phyloP scores from a whole-genome alignment of 2,329 filamentous ascomycete species.

The Ilyonectria robusta region DNA sequence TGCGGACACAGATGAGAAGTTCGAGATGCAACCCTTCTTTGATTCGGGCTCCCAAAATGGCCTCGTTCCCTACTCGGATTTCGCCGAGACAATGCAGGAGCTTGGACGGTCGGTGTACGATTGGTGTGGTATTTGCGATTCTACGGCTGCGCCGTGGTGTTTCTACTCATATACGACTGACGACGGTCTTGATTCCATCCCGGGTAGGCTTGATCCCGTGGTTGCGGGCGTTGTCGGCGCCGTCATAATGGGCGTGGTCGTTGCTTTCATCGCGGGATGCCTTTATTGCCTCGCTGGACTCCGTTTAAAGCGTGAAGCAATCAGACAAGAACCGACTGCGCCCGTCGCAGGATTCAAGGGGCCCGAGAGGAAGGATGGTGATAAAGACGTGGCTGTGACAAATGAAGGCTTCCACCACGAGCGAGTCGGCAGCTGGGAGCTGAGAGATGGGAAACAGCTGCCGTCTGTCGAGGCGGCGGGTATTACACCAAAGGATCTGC shows the following conservation, averaged over 20 bases:
- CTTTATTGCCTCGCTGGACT: conserved; percentile 53
- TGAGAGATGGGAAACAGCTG: conserved; percentile 46
- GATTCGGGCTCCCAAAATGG: conserved; percentile 51
- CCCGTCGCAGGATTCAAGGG: conserved; percentile 60
- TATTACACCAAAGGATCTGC: conserved; percentile 44
- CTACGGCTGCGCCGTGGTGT: conserved; percentile 57
- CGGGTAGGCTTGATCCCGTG: conserved; percentile 50
- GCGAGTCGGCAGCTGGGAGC: conserved; percentile 66
- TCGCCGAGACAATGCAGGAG: conserved; percentile 54
- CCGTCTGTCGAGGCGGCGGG: conserved; percentile 34
- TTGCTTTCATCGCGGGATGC: conserved; percentile 51
- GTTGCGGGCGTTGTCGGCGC: conserved; percentile 65
- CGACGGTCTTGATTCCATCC: neutral
- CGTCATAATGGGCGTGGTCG: conserved; percentile 54
- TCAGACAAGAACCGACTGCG: conserved; percentile 22
- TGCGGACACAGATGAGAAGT: conserved; percentile 53
- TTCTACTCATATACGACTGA: neutral
- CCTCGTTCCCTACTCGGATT: conserved; percentile 56
- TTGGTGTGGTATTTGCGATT: conserved; percentile 63
- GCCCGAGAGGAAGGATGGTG: conserved; percentile 59
- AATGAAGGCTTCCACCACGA: conserved; percentile 59
- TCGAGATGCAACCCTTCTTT: conserved; percentile 60
- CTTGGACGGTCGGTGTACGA: conserved; percentile 52
- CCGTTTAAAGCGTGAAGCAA: conserved; percentile 46
- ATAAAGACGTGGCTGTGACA: conserved; percentile 59